Evolutionary conservation across 148 eudicot genomes (phyloP), one percentile per base, ranked within the genome.

Genomic region (Mesembryanthemum crystallinum): DNA sequence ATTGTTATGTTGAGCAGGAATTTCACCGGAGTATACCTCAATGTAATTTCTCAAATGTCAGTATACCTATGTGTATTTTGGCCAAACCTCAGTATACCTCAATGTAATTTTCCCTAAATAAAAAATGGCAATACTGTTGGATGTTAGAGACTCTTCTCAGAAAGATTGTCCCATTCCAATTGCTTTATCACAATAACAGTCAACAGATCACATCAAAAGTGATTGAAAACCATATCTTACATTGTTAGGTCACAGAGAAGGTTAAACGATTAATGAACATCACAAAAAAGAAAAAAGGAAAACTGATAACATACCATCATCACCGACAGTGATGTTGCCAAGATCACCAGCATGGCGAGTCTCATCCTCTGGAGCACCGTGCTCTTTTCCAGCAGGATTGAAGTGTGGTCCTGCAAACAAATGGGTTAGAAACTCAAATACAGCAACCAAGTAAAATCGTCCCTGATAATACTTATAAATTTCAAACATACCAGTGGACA

Each of bases 261-360:
- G 28, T 23, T 66, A n/a, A 37, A 4, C 21, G 15, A 66, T 66
- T 39, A 42, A 1, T 35, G 27, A 67, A 67, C 21, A 0, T 8
- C 28, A 43, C 21, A 45, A 45, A 9, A 11, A 0, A 29, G 4
- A 27, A 5, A n/a, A 15, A 67, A 67, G 63, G 8, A 29, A 75
- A n/a, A 24, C 27, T 7, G 71, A 42, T 42, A 64, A 35, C 87
- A 66, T 87, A 95, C 98, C 98, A 87, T 92, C 98, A 81, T 85
- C 96, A 43, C 97, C 96, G 80, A 87, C 97, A 32, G 89, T 92
- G 76, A 95, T 75, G 72, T 95, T 95, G 28, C 98, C 98, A 72
- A 95, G 96, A 85, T 95, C 98, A 81, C 98, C 98, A 86, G 98
- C 97, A 83, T 95, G 98, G 74, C 98, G 98, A 66, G 27, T 59